Evolutionary conservation across 768 basidiomycete species (phyloP).

Genomic region (Butyriboletus loyo): DNA sequence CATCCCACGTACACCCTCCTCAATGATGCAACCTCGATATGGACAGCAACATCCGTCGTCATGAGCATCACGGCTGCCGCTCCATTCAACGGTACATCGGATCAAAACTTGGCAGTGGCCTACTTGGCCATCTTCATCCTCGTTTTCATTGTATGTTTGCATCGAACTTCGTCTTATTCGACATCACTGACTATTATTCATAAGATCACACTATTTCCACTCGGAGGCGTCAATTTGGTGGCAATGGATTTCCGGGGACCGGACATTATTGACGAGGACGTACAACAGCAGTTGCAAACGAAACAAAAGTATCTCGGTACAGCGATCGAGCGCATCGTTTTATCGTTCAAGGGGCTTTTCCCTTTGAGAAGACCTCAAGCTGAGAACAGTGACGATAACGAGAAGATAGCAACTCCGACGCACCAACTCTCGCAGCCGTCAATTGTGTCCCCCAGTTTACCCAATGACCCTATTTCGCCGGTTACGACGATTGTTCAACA

Average conservation of each 20-base stretch:
- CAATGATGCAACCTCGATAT: not conserved
- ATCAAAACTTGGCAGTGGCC: slow-evolving; percentile 61
- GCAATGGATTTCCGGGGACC: slow-evolving; percentile 64
- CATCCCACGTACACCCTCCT: not conserved
- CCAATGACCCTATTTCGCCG: not conserved
- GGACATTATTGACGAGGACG: slow-evolving; percentile 56
- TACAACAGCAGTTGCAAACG: slow-evolving; percentile 42
- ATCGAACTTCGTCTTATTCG: not conserved
- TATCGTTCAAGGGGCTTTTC: slow-evolving; percentile 1
- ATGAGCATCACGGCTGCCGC: slow-evolving; percentile 57
- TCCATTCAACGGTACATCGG: slow-evolving; percentile 58
- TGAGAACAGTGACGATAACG: not conserved
- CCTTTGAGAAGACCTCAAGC: not conserved
- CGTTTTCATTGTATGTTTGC: slow-evolving; percentile 49
- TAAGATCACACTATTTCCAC: slow-evolving; percentile 63
- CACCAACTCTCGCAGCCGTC: not conserved
- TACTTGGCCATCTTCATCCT: slow-evolving; percentile 64
- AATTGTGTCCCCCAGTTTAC: not conserved
- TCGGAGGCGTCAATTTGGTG: slow-evolving; percentile 54
- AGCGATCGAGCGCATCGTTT: slow-evolving; percentile 9
- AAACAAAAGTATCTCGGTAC: slow-evolving; percentile 31
- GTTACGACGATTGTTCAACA: slow-evolving; percentile 4
- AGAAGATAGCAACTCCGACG: not conserved
- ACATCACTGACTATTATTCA: not conserved
- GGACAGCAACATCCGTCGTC: slow-evolving; percentile 59